Percentiles rank a stretch among this genome's conserved stretches.
Conservation (phyloP, 129 eudicot genomes). For the Helianthus annuus region HanXRQr2.0-SUNRISE NC_035446.2:127349903-127350402, state of each 20-base stretch:
- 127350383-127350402: background rate
- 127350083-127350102: slow-evolving; percentile 65
- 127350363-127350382: background rate
- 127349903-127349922: slow-evolving; percentile 71
- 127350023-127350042: slow-evolving; percentile 98
- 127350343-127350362: background rate
- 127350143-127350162: slow-evolving; percentile 39
- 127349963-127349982: slow-evolving; percentile 81
- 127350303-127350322: slow-evolving; percentile 11
- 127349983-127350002: slow-evolving; percentile 93
- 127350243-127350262: slow-evolving; percentile 46
- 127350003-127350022: slow-evolving; percentile 96
- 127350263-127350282: slow-evolving; percentile 10
- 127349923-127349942: slow-evolving; percentile 86
- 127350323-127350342: background rate
- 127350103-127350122: slow-evolving; percentile 62
- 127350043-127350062: slow-evolving; percentile 83
- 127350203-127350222: slow-evolving; percentile 88
- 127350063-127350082: slow-evolving; percentile 75
- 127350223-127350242: slow-evolving; percentile 80
- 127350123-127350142: slow-evolving; percentile 59
- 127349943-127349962: slow-evolving; percentile 93
- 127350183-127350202: slow-evolving; percentile 87
- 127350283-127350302: background rate
- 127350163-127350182: slow-evolving; percentile 33